phyloP scores from a whole-genome alignment of 257 asterid species.

The Solanum ahanhuiri region DNA sequence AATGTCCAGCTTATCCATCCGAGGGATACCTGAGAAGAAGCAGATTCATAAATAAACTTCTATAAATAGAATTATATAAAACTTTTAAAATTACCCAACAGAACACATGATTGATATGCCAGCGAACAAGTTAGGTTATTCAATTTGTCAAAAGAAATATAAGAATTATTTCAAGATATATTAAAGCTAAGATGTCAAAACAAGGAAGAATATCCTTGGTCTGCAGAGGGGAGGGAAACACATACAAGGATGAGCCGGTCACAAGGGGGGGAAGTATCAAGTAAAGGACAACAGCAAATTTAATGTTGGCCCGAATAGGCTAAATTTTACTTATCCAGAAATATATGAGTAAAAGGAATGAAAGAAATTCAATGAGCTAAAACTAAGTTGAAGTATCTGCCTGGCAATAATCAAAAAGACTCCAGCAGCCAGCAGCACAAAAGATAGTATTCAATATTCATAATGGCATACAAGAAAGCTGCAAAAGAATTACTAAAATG shows the following conservation, averaged over 20 bases:
- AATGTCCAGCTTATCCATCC: conserved; percentile 83
- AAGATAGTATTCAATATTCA: neutral
- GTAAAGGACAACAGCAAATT: neutral
- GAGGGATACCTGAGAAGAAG: conserved; percentile 64
- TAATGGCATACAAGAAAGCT: neutral
- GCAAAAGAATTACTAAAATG: neutral
- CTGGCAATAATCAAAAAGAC: neutral
- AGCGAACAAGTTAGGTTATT: neutral
- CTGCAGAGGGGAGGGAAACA: neutral
- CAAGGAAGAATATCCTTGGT: neutral
- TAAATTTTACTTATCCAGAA: neutral
- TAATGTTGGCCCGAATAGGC: neutral
- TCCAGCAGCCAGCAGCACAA: neutral
- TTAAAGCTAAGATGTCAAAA: neutral
- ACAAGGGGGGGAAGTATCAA: neutral
- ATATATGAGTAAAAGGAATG: neutral
- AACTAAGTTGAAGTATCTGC: neutral
- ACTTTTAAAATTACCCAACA: neutral
- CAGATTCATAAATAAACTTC: neutral
- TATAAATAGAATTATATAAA: neutral
- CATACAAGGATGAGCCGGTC: neutral
- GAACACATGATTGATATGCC: neutral
- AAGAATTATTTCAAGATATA: neutral
- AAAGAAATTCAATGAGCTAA: neutral
- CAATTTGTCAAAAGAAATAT: neutral